phyloP scores from a whole-genome alignment of 345 rosid genomes.

The Linum trigynum region DNA sequence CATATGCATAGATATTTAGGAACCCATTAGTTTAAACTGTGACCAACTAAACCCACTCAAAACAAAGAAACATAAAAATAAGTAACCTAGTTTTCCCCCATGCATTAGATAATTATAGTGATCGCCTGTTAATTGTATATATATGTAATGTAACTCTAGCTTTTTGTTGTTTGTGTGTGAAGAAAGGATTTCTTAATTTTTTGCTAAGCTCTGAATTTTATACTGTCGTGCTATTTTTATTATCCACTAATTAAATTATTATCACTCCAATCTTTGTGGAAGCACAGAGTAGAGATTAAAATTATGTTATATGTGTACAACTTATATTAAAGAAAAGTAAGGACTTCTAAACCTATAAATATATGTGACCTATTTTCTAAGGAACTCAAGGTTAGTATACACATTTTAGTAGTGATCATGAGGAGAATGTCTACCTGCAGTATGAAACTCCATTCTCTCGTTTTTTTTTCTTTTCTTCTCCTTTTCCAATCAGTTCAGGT shows the following conservation, averaged over 20 bases:
- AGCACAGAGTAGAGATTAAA: background rate
- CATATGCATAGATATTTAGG: background rate
- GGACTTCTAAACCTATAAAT: too few species aligned
- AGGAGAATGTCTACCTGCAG: too few species aligned
- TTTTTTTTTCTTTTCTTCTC: too few species aligned
- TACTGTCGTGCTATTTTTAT: constrained; percentile 1
- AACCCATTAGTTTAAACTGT: constrained; percentile 6
- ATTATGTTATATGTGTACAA: too few species aligned
- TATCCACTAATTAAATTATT: background rate
- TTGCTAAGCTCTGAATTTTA: background rate
- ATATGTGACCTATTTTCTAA: too few species aligned
- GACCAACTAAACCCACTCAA: constrained; percentile 1
- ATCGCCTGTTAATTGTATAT: constrained; percentile 7
- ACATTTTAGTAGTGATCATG: too few species aligned
- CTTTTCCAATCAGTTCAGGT: too few species aligned
- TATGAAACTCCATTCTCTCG: too few species aligned
- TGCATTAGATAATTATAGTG: background rate
- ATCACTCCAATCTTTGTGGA: constrained; percentile 20
- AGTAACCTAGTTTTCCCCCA: background rate
- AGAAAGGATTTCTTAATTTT: constrained; percentile 6
- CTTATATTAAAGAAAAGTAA: too few species aligned
- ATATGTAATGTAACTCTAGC: background rate
- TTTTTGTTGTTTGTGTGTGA: constrained; percentile 20
- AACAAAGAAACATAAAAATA: constrained; percentile 5
- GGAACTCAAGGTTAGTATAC: too few species aligned